Evolutionary conservation across 192 early-diverging fungal species (phyloP), one percentile per base, ranked within the genome.

Genomic region (Mortierella antarctica): DNA sequence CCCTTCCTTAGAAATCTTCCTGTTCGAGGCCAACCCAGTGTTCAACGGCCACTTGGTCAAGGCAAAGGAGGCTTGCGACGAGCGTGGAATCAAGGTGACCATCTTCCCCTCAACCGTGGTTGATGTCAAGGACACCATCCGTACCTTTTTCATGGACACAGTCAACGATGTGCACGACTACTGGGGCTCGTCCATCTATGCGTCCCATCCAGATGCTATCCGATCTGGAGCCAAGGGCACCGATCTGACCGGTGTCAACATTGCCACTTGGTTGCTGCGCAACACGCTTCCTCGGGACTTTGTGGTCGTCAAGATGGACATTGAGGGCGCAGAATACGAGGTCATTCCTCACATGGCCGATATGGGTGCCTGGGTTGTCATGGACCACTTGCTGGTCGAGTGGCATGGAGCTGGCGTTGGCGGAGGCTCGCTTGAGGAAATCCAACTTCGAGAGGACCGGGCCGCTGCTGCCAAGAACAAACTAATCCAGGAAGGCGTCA

Each of bases 231-330:
- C 20, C 7, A 70, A 60, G 17, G 47, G 23, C 8, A 70, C 59
- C 7, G 57, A 60, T 31, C 42, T 71, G 49, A 62, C 58, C 1
- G 40, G 6, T 20, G 39, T 71, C 44, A 56, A 62, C 18, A 51
- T 71, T 15, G 23, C 69, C 3, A n/a, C 6, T 5, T 71, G 69
- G 59, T 41, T 71, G 50, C 58, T 62, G 17, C 48, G 5, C 1
- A 62, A 71, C 41, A 52, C 48, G 10, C 40, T 71, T 10, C 60
- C 59, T 5, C 50, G 42, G 5, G 60, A 71, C 31, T 71, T 54
- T 44, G 69, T 62, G 17, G 69, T 71, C n/a, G 57, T 71, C 51
- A 71, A 71, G 59, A 71, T 71, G 69, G 60, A 71, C 47, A 47
- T 62, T 40, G 60, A 71, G 17, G 49, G 68, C 11, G 51, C 59